Conservation (phyloP, 345 rosid genomes). For the Luvunga scandens region DNA sequence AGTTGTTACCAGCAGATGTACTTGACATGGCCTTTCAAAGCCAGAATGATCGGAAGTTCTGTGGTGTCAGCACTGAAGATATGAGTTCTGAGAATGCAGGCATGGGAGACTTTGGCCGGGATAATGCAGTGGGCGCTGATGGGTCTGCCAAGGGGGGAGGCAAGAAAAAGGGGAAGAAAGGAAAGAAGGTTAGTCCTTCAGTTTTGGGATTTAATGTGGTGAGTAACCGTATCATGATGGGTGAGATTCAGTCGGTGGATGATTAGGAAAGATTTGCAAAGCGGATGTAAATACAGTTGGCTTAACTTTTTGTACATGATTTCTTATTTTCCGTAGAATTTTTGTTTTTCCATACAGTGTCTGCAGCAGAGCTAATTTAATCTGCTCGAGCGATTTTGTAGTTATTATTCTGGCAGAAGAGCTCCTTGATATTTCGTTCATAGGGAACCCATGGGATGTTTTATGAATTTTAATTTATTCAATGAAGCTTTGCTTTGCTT, state of each 20-base stretch:
- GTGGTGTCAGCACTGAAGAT: slow-evolving; percentile 34
- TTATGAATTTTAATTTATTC: not conserved
- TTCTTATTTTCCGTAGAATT: slow-evolving; percentile 9
- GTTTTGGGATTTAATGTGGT: slow-evolving; percentile 92
- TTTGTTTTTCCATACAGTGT: slow-evolving; percentile 24
- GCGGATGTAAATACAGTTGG: slow-evolving; percentile 48
- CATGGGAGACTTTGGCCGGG: slow-evolving; percentile 15
- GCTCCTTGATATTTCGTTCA: not conserved
- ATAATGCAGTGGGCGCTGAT: slow-evolving; percentile 20
- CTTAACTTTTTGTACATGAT: slow-evolving; percentile 31
- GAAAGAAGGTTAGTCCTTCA: slow-evolving; percentile 79
- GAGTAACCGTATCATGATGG: slow-evolving; percentile 98
- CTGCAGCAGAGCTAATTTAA: slow-evolving; percentile 31
- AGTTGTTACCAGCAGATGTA: slow-evolving; percentile 72
- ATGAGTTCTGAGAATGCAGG: slow-evolving; percentile 39
- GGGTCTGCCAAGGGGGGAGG: slow-evolving; percentile 66
- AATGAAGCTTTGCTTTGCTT: not conserved
- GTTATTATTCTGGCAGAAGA: slow-evolving; percentile 4
- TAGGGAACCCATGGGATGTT: not conserved
- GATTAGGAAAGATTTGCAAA: slow-evolving; percentile 41
- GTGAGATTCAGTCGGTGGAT: slow-evolving; percentile 86
- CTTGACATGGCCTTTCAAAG: slow-evolving; percentile 84
- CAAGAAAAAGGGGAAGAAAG: slow-evolving; percentile 82
- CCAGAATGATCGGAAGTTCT: slow-evolving; percentile 42
- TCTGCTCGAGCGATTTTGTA: slow-evolving; percentile 56